Conservation (phyloP, 352 stramenopile genomes). For the Globisporangium paddicum region DNA sequence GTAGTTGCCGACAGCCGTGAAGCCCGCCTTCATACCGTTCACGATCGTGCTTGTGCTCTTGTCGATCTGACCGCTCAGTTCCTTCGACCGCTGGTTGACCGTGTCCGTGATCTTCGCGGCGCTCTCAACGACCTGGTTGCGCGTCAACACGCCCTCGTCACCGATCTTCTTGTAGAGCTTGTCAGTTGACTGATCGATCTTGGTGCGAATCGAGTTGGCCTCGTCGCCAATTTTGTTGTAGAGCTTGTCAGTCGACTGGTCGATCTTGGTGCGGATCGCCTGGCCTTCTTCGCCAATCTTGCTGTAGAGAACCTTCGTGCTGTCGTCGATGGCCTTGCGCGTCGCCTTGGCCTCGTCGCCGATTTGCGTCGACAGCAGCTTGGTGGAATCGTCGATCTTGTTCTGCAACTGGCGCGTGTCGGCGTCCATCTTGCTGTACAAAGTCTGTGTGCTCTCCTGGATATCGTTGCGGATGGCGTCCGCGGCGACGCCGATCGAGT, state of each 20-base stretch:
- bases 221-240: conserved; percentile 7
- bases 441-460: neutral
- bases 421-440: neutral
- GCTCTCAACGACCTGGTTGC: conserved; percentile 6
- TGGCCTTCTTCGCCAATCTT: conserved; percentile 8
- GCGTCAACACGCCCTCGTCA: conserved; percentile 1
- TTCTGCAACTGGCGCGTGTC: neutral
- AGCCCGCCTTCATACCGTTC: neutral
- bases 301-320: neutral
- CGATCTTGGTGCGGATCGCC: neutral
- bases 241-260: conserved; percentile 10
- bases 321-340: neutral
- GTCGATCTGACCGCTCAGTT: neutral
- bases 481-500: neutral
- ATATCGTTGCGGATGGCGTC: neutral
- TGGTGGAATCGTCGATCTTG: neutral
- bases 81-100: too few species aligned
- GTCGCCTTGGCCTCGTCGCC: conserved; percentile 3
- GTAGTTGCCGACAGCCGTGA: neutral
- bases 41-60: neutral
- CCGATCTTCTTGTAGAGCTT: conserved; percentile 11
- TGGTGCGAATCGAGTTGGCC: conserved; percentile 3
- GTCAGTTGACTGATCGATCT: neutral
- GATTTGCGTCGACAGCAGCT: neutral
- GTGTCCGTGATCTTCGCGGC: too few species aligned